Evolutionary conservation across 2,329 filamentous ascomycete genomes (phyloP), one percentile per base, ranked within the genome.

Genomic region (Trichophyton mentagrophytes): DNA sequence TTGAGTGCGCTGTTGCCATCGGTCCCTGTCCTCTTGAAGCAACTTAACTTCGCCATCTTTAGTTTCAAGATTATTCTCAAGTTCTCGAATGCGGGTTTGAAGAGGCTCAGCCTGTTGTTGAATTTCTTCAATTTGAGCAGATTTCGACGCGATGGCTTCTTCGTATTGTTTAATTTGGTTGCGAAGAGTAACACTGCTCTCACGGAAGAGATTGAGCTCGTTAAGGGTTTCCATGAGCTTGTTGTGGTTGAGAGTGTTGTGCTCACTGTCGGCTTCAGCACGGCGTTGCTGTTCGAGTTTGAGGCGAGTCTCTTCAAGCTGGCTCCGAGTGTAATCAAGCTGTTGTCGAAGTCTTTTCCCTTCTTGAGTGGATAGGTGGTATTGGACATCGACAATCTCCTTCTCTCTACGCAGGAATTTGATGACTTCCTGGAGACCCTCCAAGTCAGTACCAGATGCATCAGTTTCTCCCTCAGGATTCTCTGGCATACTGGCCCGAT

Each of bases 361-460:
- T 74, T 99, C 93, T 67, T 95, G 89, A 0, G 85, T 81, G 68
- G 92, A 91, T 51, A 97, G 80, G 67, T 96, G 91, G 68, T 90
- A 88, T 69, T 97, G 92, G n/a, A 96, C 89, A 67, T 99, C 92
- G 7, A 96, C 82, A 65, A 99, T 97, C 71, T 97, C 93, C 78
- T 97, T 99, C 75, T 99, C 95, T 47, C 90, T 87, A 53, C 92
- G 87, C 63, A 99, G 78, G 72, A 93, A 99, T 64, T 84, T 87
- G 74, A 95, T 95, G 61, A 99, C 83, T 69, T 97, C 92, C 64
- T 93, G 88, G 8, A 96, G 82, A 59, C 88, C 89, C 65, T 90
- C 88, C 8, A 85, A 77, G 46, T 83, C 84, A 3, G 82, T 76
- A 5, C 79, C 74, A 15, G 80, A 74, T 0, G 79, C 73, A 11